A percentile compares a stretch with the other conserved stretches of the same genome.
Conservation (phyloP, 495 filamentous ascomycete genomes). For the Penicillium macrosclerotiorum region DNA sequence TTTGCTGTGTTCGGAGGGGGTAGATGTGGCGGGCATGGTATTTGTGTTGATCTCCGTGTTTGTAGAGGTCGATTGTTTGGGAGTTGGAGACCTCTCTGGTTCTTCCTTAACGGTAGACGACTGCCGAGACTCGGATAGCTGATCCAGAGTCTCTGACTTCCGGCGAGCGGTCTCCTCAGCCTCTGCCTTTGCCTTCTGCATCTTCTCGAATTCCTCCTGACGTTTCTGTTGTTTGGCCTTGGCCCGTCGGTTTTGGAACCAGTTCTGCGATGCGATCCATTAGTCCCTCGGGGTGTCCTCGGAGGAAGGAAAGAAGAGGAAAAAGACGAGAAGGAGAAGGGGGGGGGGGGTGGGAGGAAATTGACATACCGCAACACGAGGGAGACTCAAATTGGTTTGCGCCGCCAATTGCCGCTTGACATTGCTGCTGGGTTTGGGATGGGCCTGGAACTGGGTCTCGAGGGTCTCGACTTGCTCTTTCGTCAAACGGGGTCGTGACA, state of each 20-base stretch:
- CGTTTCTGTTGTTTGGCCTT: constrained; percentile 77
- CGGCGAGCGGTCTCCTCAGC: constrained; percentile 40
- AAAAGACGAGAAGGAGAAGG: neutral
- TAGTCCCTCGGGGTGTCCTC: constrained; percentile 5
- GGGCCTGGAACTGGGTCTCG: constrained; percentile 71
- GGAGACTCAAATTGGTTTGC: constrained; percentile 67
- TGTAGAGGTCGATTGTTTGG: constrained; percentile 28
- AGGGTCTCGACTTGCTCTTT: constrained; percentile 80
- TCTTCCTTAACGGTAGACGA: constrained; percentile 27
- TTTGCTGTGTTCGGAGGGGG: constrained; percentile 24
- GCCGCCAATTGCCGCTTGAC: constrained; percentile 73
- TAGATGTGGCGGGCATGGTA: constrained; percentile 13
- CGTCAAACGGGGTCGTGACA: constrained; percentile 64
- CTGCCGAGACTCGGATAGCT: constrained; percentile 22
- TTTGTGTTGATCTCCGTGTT: constrained; percentile 10
- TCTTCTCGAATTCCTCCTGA: constrained; percentile 61
- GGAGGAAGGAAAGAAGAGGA: no score
- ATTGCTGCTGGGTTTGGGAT: constrained; percentile 75
- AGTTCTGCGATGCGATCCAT: constrained; percentile 57
- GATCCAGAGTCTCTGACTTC: constrained; percentile 30
- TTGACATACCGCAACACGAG: constrained; percentile 73
- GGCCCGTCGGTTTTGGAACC: constrained; percentile 87
- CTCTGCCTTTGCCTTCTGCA: constrained; percentile 54
- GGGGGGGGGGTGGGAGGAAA: no score
- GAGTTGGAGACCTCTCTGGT: constrained; percentile 29